Base-by-base conservation (phyloP, 2,329 filamentous ascomycete species). In the Microcyclospora pomicola region DNA sequence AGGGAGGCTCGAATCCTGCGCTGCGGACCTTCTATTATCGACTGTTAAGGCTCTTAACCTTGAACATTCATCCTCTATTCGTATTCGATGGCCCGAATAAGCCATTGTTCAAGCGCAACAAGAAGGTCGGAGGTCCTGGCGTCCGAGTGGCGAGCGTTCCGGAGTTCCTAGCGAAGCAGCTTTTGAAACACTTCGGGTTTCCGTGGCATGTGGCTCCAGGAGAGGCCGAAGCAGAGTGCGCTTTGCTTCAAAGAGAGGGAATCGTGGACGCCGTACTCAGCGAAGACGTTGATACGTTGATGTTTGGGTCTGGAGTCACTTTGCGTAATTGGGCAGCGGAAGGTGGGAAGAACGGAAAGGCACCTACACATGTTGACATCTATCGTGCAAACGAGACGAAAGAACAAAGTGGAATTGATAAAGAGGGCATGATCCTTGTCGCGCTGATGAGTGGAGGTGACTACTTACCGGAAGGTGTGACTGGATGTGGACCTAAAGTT, bases 401-500 rank as follows among this genome's bases (percentile, higher is more conserved):
- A 49, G 59, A 62, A n/a, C 63, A 39, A 40, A 63, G 59, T 1
- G 80, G 80, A 0, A 65, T 96, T 33, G 83, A 87, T 51, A 70
- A 81, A 14, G 78, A 91, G 45, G 88, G 86, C 0, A 93, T 98
- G 87, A 80, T 96, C 15, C 64, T 98, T 10, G 81, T 96, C 14
- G 91, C 91, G 1, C 65, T 98, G 44, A 86, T 98, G 73, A 95
- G 87, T 49, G 91, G 91, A 6, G 91, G 91, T 6, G 91, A 98
- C 59, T 98, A 98, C 50, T 68, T 88, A 0, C 83, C 87, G 0
- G 82, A 85, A 39, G 91, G 91, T 0, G 80, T 98, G 12, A 77
- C 82, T 0, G 82, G 83, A 3, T 93, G 87, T 49, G 91, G 91
- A 2, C 75, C 85, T 35, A 93, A 88, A 54, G 68, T 87, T 9